Evolutionary conservation across 164 flowering plant species (phyloP).

Genomic region (Vitis labrusca): DNA sequence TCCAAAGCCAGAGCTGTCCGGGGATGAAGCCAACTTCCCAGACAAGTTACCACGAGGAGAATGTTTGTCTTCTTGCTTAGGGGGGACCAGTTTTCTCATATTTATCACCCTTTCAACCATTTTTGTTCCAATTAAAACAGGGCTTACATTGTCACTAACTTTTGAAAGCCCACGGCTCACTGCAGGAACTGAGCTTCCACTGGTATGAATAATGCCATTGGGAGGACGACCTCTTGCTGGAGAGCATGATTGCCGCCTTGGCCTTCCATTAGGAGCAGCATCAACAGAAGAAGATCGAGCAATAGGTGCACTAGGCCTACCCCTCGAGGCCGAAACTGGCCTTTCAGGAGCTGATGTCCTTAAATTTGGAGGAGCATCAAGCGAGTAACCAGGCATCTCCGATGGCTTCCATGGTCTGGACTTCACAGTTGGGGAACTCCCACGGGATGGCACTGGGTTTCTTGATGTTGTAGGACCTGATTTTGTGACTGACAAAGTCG

Average conservation of each 20-base stretch:
- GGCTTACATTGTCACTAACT: slow-evolving; percentile 79
- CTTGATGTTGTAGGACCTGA: slow-evolving; percentile 31
- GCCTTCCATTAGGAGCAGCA: slow-evolving; percentile 63
- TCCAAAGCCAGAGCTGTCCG: slow-evolving; percentile 91
- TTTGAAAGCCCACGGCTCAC: slow-evolving; percentile 51
- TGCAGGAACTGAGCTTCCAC: slow-evolving; percentile 84
- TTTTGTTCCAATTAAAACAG: slow-evolving; percentile 76
- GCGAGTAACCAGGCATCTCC: slow-evolving; percentile 94
- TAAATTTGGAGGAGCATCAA: slow-evolving; percentile 92
- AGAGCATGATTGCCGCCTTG: slow-evolving; percentile 89
- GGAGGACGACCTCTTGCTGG: slow-evolving; percentile 84
- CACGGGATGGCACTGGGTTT: slow-evolving; percentile 63
- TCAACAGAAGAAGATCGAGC: slow-evolving; percentile 84
- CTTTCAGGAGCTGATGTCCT: slow-evolving; percentile 86
- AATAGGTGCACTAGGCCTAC: slow-evolving; percentile 85
- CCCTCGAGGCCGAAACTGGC: slow-evolving; percentile 91
- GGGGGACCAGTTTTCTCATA: slow-evolving; percentile 85
- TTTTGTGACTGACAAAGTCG: slow-evolving; percentile 22
- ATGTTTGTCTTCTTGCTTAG: slow-evolving; percentile 74
- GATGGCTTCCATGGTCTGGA: slow-evolving; percentile 94
- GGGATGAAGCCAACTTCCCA: slow-evolving; percentile 75
- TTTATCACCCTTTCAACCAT: slow-evolving; percentile 97
- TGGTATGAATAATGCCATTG: slow-evolving; percentile 52
- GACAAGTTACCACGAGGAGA: slow-evolving; percentile 54
- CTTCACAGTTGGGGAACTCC: slow-evolving; percentile 73